Conservation (phyloP, 2,329 filamentous ascomycete genomes). For the Trichoderma sp. region DNA sequence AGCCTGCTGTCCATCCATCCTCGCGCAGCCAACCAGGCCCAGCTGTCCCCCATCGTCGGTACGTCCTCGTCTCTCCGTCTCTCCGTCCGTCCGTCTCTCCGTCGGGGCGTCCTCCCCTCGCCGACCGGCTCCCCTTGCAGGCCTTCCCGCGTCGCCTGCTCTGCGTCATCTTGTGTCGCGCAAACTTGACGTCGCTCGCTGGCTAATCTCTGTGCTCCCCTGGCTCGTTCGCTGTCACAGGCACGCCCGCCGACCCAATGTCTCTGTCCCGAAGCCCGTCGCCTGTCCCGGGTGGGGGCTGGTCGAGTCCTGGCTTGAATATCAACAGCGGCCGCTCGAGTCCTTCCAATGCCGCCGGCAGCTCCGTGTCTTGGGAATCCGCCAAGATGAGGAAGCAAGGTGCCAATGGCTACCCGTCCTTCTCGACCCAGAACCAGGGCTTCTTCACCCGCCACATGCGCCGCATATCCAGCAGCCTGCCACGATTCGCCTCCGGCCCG, state of each 20-base stretch:
- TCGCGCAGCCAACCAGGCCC: conserved; percentile 36
- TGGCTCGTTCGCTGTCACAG: conserved; percentile 39
- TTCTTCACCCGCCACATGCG: conserved; percentile 87
- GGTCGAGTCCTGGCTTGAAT: conserved; percentile 80
- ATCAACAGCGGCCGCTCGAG: conserved; percentile 72
- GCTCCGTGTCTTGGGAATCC: conserved; percentile 75
- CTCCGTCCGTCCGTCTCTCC: too few relatives aligned
- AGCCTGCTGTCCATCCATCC: conserved; percentile 40
- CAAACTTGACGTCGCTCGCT: conserved; percentile 25
- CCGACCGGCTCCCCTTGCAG: conserved; percentile 5
- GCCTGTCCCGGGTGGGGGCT: conserved; percentile 80
- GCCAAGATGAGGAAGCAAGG: conserved; percentile 76
- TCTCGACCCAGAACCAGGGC: conserved; percentile 75
- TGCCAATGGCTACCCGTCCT: conserved; percentile 74
- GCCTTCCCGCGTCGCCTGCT: conserved; percentile 23
- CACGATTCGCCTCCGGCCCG: conserved; percentile 64
- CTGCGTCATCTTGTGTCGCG: conserved; percentile 30
- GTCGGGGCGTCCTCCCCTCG: conserved; percentile 6
- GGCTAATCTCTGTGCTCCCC: conserved; percentile 37
- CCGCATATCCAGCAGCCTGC: conserved; percentile 76
- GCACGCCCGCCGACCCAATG: conserved; percentile 67
- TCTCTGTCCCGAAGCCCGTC: conserved; percentile 86
- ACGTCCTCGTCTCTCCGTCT: conserved; percentile 39
- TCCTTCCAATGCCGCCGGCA: conserved; percentile 60
- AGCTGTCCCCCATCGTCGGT: conserved; percentile 60